Evolutionary conservation across 164 flowering plant species (phyloP), one percentile per base, ranked within the genome.

Genomic region (Vitis amurensis): DNA sequence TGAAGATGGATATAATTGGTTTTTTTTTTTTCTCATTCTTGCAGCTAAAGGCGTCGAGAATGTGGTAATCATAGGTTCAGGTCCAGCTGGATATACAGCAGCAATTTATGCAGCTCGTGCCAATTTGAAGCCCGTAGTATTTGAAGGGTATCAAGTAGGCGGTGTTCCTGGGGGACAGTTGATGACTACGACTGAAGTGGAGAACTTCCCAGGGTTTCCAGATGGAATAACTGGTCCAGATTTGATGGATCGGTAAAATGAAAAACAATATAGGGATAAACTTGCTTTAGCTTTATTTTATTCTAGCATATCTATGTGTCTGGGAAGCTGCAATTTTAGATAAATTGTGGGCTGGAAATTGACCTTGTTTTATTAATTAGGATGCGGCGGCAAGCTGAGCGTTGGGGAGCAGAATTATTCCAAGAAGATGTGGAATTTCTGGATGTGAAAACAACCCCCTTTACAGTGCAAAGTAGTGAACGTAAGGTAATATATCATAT

Each of bases 151-250:
- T 74, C 98, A 91, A 81, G 80, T 86, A 8, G 98, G 98, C 60
- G 99, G 98, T 76, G 93, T 90, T 67, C 98, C 99, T 49, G 98
- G 98, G 27, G 98, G 99, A 16, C 98, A 93, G 67, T 76, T 93
- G 79, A 93, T 93, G 97, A 95, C 98, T 30, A 95, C 98, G 55
- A 95, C 99, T 59, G 99, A 95, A 82, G 98, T 95, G 49, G 99
- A 95, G 79, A 95, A 95, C 71, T 95, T 93, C 50, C 99, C 98
- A 8, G 99, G 99, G 3, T 93, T 93, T 80, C 99, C 99, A 15
- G 98, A 95, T 68, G 99, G 99, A 66, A 88, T 95, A 55, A 95
- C 89, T 63, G 99, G 99, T 60, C 98, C 98, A 4, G 99, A 95
- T 83, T 85, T 95, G 81, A 95, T 91, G 98, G 99, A 95, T 74